Conservation (phyloP, 768 basidiomycete species). For the Tulasnella sp. region DNA sequence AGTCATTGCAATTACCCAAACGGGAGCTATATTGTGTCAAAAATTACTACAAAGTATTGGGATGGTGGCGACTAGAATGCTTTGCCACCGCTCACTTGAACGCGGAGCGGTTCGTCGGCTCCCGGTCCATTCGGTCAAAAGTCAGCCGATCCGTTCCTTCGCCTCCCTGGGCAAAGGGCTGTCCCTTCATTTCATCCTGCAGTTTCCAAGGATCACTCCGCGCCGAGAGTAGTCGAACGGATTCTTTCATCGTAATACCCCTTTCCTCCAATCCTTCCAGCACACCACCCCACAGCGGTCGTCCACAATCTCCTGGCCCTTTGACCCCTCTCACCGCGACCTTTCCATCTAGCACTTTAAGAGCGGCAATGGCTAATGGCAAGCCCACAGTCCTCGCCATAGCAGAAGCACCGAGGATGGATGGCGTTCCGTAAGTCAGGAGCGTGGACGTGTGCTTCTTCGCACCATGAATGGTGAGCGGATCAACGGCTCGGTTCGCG, state of each 20-base stretch:
- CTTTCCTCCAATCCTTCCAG: conserved; percentile 44
- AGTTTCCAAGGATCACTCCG: background rate
- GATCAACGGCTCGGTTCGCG: conserved; percentile 8
- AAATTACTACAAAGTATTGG: too few species aligned
- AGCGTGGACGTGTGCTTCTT: conserved; percentile 49
- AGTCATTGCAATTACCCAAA: background rate
- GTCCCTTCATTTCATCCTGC: background rate
- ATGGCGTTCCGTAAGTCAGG: conserved; percentile 44
- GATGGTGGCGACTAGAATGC: background rate
- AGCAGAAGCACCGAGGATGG: conserved; percentile 40
- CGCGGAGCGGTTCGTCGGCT: background rate
- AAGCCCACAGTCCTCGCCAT: conserved; percentile 89
- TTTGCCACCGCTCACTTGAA: background rate
- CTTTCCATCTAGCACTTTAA: conserved; percentile 55
- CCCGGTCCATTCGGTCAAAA: background rate
- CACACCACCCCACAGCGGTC: conserved; percentile 49
- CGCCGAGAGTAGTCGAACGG: background rate
- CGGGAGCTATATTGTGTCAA: background rate
- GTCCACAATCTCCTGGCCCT: conserved; percentile 42
- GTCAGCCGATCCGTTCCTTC: background rate
- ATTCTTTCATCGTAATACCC: conserved; percentile 27
- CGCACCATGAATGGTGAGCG: conserved; percentile 10
- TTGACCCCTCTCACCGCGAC: conserved; percentile 46
- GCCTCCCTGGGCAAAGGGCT: background rate
- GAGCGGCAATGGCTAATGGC: conserved; percentile 74